phyloP scores from a whole-genome alignment of 2,329 filamentous ascomycete genomes.

The Fusarium incarnatum region DNA sequence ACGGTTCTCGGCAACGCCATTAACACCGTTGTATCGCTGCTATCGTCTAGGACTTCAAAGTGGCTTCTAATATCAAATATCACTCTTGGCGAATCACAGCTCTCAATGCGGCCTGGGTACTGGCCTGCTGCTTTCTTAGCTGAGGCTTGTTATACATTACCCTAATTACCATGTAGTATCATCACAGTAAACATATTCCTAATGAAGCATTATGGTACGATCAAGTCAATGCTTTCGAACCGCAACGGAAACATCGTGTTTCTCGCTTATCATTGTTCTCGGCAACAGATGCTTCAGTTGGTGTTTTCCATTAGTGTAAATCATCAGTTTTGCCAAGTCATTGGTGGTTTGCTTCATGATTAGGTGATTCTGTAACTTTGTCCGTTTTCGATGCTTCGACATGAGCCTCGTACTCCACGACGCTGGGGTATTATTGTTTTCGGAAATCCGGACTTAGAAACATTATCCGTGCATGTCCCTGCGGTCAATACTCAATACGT shows the following conservation, averaged over 20 bases:
- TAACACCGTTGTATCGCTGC: conserved; percentile 7
- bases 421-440: not conserved
- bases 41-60: not conserved
- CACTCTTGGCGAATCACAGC: conserved; percentile 29
- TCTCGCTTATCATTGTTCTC: conserved; percentile 4
- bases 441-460: not conserved
- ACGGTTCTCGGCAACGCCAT: conserved; percentile 7
- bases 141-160: not conserved
- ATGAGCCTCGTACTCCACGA: not conserved
- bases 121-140: conserved; percentile 6
- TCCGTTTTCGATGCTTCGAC: not conserved
- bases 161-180: not conserved
- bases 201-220: conserved; percentile 1
- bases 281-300: not conserved
- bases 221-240: not conserved
- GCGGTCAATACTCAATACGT: not conserved
- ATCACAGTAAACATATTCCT: not conserved
- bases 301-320: not conserved
- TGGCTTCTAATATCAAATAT: conserved; percentile 17
- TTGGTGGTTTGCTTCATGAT: not conserved
- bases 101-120: not conserved
- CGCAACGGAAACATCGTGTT: conserved; percentile 11
- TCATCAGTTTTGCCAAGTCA: not conserved
- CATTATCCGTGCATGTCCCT: not conserved
- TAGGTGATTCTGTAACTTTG: not conserved